phyloP scores from a whole-genome alignment of 2,329 filamentous ascomycete species.

The Alternaria atra region DNA sequence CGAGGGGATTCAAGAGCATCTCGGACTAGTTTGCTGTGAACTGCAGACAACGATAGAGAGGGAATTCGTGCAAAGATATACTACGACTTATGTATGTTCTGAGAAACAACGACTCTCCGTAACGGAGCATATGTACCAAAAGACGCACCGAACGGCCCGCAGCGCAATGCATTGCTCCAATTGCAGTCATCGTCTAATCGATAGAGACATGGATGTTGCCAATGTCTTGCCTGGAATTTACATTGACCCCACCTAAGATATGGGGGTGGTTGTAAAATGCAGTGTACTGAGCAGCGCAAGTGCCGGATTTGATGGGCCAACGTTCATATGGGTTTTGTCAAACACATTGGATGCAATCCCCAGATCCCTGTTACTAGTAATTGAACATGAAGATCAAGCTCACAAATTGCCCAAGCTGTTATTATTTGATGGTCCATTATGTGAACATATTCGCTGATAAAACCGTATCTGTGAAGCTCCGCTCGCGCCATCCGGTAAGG shows the following conservation, averaged over 20 bases:
- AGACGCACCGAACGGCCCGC: background rate
- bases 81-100: background rate
- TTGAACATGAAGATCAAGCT: background rate
- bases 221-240: background rate
- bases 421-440: background rate
- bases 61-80: background rate
- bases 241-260: slow-evolving; percentile 1
- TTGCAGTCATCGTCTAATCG: background rate
- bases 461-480: background rate
- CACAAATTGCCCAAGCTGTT: background rate
- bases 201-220: background rate
- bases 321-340: slow-evolving; percentile 15
- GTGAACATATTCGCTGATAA: background rate
- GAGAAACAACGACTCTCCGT: background rate
- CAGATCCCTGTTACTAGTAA: background rate
- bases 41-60: background rate
- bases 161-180: background rate
- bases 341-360: slow-evolving; percentile 12
- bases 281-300: background rate
- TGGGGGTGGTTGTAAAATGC: background rate
- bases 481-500: background rate
- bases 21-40: background rate
- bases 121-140: background rate
- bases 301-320: slow-evolving; percentile 12
- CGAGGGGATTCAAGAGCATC: slow-evolving; percentile 28